Conservation (phyloP, 2,329 filamentous ascomycete species). For the Neofusicoccum sp. region DNA sequence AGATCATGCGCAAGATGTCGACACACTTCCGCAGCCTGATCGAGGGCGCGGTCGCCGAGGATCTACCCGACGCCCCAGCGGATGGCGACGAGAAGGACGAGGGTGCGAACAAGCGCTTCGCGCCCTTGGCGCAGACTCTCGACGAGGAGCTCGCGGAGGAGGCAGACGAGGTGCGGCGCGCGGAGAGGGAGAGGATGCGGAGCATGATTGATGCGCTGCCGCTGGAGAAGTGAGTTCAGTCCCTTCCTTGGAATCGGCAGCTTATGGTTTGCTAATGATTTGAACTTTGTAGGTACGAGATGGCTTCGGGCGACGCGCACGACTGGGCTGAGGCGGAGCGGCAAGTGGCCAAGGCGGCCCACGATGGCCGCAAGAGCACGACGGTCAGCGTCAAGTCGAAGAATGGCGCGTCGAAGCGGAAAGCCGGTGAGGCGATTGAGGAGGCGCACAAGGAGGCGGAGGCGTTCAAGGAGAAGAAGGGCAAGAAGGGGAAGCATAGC, state of each 20-base stretch:
- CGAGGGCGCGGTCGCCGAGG: slow-evolving; percentile 63
- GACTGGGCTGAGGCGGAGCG: slow-evolving; percentile 70
- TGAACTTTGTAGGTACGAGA: slow-evolving; percentile 40
- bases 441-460: slow-evolving; percentile 48
- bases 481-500: slow-evolving; percentile 26
- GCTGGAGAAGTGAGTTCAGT: slow-evolving; percentile 71
- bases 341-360: slow-evolving; percentile 61
- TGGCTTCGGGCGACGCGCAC: slow-evolving; percentile 50
- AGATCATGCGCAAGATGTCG: slow-evolving; percentile 87
- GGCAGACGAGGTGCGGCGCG: slow-evolving; percentile 72
- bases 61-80: slow-evolving; percentile 48
- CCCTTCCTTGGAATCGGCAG: neutral
- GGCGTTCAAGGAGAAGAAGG: slow-evolving; percentile 36
- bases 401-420: slow-evolving; percentile 68
- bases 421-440: slow-evolving; percentile 61
- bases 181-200: slow-evolving; percentile 77
- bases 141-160: slow-evolving; percentile 85
- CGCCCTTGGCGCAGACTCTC: slow-evolving; percentile 69
- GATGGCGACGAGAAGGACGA: slow-evolving; percentile 63
- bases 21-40: slow-evolving; percentile 75
- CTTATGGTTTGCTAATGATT: neutral
- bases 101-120: slow-evolving; percentile 63
- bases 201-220: slow-evolving; percentile 89
- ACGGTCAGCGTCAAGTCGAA: slow-evolving; percentile 82
- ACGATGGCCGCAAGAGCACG: slow-evolving; percentile 56